These are phyloP conservation scores for Protomyces macrosporus DNA, from an alignment of 1,139 yeast species.

Conservation along the genomic window DNA sequence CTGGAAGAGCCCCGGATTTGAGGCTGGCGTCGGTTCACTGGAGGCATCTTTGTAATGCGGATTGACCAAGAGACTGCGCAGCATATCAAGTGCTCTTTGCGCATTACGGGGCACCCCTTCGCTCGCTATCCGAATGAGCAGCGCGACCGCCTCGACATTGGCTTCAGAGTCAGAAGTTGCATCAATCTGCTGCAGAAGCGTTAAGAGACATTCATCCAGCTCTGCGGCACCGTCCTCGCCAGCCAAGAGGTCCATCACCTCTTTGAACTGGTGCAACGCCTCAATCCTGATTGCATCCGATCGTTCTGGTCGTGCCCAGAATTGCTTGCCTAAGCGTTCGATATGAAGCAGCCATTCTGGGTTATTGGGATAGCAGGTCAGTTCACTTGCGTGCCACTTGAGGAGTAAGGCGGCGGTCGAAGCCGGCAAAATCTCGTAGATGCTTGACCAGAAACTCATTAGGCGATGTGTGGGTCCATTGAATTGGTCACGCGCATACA, in stretches of 20 bases:
- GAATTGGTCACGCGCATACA: conserved; percentile 33
- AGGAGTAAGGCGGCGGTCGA: conserved; percentile 45
- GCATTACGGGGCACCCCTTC: conserved; percentile 35
- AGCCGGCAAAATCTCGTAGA: conserved; percentile 43
- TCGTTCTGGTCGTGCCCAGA: conserved; percentile 42
- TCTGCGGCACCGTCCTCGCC: conserved; percentile 20
- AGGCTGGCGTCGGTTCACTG: background rate
- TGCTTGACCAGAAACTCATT: conserved; percentile 44
- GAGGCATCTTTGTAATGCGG: conserved; percentile 1
- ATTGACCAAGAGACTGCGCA: background rate
- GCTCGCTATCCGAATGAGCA: conserved; percentile 32
- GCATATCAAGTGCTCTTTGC: background rate
- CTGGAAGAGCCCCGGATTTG: background rate
- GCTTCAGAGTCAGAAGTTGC: conserved; percentile 11
- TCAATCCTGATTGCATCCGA: conserved; percentile 42
- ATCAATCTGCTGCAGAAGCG: conserved; percentile 28
- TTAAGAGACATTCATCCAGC: conserved; percentile 25
- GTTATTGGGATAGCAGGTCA: conserved; percentile 51
- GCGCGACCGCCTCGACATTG: conserved; percentile 25
- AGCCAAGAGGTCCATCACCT: conserved; percentile 44
- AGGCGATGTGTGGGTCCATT: conserved; percentile 48
- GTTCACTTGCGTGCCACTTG: conserved; percentile 44
- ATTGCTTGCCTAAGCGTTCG: conserved; percentile 45
- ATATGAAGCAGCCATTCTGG: conserved; percentile 53
- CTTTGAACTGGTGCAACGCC: conserved; percentile 46